A percentile compares a stretch with the other conserved stretches of the same genome.
These are phyloP conservation scores for Nemania serpens DNA, from an alignment of 2,329 filamentous ascomycete genomes.

Conservation along the genomic window DNA sequence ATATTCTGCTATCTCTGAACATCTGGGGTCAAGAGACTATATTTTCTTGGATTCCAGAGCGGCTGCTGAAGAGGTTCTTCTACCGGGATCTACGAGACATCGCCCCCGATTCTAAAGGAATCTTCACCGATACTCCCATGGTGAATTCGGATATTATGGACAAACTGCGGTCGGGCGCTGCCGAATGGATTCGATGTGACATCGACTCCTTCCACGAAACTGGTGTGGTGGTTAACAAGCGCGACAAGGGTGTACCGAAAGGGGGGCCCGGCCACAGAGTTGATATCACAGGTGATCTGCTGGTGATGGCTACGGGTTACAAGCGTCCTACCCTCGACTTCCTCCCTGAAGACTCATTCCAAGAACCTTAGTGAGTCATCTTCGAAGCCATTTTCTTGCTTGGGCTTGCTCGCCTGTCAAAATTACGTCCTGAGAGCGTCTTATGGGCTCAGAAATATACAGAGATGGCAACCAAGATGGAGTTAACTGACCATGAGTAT, in stretches of 20 bases:
- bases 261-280: conserved; percentile 72
- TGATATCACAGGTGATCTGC: conserved; percentile 72
- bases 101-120: conserved; percentile 68
- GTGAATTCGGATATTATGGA: conserved; percentile 82
- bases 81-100: conserved; percentile 80
- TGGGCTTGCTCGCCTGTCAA: no score
- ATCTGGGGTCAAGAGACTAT: conserved; percentile 77
- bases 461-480: background rate
- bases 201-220: conserved; percentile 67
- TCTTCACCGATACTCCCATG: conserved; percentile 88
- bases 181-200: conserved; percentile 81
- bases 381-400: no score
- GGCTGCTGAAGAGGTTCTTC: conserved; percentile 75
- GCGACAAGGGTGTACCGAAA: conserved; percentile 73
- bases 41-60: conserved; percentile 79
- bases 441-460: background rate
- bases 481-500: background rate
- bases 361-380: conserved; percentile 58
- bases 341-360: conserved; percentile 73
- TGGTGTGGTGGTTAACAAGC: conserved; percentile 73
- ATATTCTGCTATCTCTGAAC: conserved; percentile 75
- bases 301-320: conserved; percentile 84
- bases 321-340: conserved; percentile 74
- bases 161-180: conserved; percentile 71
- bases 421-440: no score